Evolutionary conservation across 805 yeast genomes (phyloP), one percentile per base, ranked within the genome.

Genomic region (Metschnikowia drakensbergensis): DNA sequence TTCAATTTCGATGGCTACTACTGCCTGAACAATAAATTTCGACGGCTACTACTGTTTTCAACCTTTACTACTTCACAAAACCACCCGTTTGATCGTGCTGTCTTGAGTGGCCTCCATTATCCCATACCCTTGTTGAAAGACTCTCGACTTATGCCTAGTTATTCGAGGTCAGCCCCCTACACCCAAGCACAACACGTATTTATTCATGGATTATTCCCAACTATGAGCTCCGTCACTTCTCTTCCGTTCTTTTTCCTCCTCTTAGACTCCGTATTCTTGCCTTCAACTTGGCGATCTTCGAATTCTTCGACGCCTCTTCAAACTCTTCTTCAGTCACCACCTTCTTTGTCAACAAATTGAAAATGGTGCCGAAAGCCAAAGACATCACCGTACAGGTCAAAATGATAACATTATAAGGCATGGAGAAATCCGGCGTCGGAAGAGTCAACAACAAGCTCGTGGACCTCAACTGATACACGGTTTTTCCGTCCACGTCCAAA

Each of bases 371-470:
- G 69, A 91, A 92, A 0, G 92, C 84, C 49, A 94, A 71, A 0
- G 98, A 89, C 88, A 94, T 86, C 5, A 90, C 85, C 0, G 99
- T 94, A 6, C 96, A 88, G 0, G 98, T 88, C 53, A 94, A 73
- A 40, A 94, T 94, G 52, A 94, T 92, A 37, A 94, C 99, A 59
- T 94, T 94, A 65, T 94, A 94, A 0, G 99, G 99, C 99, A 94
- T 94, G 53, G 96, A 87, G 68, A 94, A 94, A 69, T 94, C 99
- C 0, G 99, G 99, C 0, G 98, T 94, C 2, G 99, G 97, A 45
- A 94, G 74, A 0, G 94, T 81, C 42, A 94, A 72, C 49, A 94
- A 72, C 37, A 91, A 77, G n/a, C 97, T 86, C 4, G 97, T 81
- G 0, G 98, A 88, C 61, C 98, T 77, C 52, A 83, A 58, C 50